phyloP scores from a whole-genome alignment of 345 rosid species.

The Camelina laxa region DNA sequence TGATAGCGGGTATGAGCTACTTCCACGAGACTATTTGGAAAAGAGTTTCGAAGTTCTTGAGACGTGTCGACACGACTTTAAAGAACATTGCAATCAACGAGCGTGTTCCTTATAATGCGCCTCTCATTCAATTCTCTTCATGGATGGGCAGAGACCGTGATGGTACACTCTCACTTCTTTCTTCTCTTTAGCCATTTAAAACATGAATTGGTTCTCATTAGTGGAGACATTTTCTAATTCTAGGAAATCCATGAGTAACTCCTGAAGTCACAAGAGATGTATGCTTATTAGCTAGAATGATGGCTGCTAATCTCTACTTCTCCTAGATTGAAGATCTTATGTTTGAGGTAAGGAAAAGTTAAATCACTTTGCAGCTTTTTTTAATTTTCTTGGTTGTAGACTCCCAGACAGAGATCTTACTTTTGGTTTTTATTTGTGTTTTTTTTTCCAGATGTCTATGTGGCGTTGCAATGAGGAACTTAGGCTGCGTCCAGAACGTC shows the following conservation, averaged over 20 bases:
- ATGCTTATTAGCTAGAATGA: constrained; percentile 96
- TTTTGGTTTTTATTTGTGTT: background rate
- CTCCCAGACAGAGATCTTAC: background rate
- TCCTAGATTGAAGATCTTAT: constrained; percentile 98
- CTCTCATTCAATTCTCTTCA: constrained; percentile 95
- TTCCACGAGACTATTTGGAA: constrained; percentile 99
- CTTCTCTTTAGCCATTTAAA: background rate
- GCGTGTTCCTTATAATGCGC: constrained; percentile 96
- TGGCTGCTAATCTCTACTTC: constrained; percentile 97
- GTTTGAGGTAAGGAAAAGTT: constrained; percentile 71
- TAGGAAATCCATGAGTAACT: constrained; percentile 97
- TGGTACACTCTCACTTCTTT: constrained; percentile 52
- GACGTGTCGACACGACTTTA: constrained; percentile 94
- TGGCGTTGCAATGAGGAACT: constrained; percentile 98
- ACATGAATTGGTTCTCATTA: constrained; percentile 1
- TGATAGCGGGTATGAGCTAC: constrained; percentile 99
- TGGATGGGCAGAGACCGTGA: constrained; percentile 99
- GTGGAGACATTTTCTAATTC: constrained; percentile 8
- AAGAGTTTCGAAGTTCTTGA: constrained; percentile 95
- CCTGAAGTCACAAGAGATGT: constrained; percentile 99
- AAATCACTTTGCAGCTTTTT: background rate
- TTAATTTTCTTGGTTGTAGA: background rate
- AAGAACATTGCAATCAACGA: constrained; percentile 92
- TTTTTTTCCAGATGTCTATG: constrained; percentile 85
- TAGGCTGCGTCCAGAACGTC: constrained; percentile 76